Evolutionary conservation across 2,329 filamentous ascomycete species (phyloP), one percentile per base, ranked within the genome.

Genomic region (Trichoderma atroviride): DNA sequence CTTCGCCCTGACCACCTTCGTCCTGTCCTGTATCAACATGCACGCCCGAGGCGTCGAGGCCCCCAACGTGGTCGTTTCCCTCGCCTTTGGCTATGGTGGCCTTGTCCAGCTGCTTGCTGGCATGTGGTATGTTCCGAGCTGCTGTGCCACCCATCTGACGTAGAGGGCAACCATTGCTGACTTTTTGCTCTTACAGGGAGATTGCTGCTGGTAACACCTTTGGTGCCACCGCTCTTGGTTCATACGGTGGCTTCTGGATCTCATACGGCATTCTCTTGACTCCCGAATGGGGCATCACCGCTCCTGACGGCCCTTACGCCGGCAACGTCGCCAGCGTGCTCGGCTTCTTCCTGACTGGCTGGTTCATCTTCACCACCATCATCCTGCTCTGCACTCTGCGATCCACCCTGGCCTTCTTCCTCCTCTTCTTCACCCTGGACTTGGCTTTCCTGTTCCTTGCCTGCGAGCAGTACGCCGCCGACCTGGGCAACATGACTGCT

Each of bases 181-280:
- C 72, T 74, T 33, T 74, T 5, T 40, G 6, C 33, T 5, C n/a
- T 35, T 55, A 4, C 5, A 93, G 91, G 91, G 92, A 95, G 83
- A 92, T 95, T 88, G 91, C 92, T 43, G 86, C 92, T n/a, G 92
- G 92, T 69, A 95, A 95, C 84, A 95, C 92, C 13, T 94, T 95
- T 73, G 92, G 92, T 84, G 92, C 91, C 64, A 94, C 92, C 29
- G 91, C 92, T 24, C 82, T 95, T 69, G 92, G 91, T 11, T 94
- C 92, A 0, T 95, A 92, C 76, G 92, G 92, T 74, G 92, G 92
- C 72, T 95, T 95, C 86, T 95, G 92, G 92, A 87, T 95, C 76
- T 84, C 87, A 14, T 91, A 92, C 75, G 92, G 84, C 71, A 90
- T 94, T 74, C 84, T 94, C 66, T 80, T 92, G 71, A 92, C 91